phyloP scores from a whole-genome alignment of 2,329 filamentous ascomycete species.

The Aspergillus nomiae region DNA sequence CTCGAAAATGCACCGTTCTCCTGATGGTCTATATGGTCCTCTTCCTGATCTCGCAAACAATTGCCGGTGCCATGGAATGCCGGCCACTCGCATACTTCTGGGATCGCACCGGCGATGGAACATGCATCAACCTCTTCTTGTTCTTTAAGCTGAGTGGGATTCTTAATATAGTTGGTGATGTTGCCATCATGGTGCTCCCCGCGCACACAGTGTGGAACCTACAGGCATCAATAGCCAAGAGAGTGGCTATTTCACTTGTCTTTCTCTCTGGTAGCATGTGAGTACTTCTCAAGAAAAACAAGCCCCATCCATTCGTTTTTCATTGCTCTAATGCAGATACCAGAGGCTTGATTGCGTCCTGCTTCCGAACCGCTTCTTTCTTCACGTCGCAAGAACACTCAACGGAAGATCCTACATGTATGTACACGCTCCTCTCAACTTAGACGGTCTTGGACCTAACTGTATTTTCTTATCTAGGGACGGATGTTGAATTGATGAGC shows the following conservation, averaged over 20 bases:
- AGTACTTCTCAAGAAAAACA: too few species aligned
- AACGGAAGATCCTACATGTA: not conserved
- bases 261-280: too few species aligned
- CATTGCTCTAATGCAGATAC: not conserved
- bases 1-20: not conserved
- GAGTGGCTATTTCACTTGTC: too few species aligned
- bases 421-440: not conserved
- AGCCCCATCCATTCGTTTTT: too few species aligned
- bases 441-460: not conserved
- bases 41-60: not conserved
- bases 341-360: not conserved
- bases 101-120: not conserved
- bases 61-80: not conserved
- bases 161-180: too few species aligned
- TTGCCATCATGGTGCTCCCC: too few species aligned
- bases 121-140: not conserved
- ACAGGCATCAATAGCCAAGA: too few species aligned
- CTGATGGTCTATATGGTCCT: not conserved
- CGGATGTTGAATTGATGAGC: not conserved
- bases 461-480: not conserved
- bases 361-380: not conserved
- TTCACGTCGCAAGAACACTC: not conserved
- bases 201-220: too few species aligned
- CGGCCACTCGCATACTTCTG: not conserved
- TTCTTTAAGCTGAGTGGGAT: not conserved